These are phyloP conservation scores for Parmelia sp. DNA, from an alignment of 495 filamentous ascomycete genomes.

Conservation along the genomic window DNA sequence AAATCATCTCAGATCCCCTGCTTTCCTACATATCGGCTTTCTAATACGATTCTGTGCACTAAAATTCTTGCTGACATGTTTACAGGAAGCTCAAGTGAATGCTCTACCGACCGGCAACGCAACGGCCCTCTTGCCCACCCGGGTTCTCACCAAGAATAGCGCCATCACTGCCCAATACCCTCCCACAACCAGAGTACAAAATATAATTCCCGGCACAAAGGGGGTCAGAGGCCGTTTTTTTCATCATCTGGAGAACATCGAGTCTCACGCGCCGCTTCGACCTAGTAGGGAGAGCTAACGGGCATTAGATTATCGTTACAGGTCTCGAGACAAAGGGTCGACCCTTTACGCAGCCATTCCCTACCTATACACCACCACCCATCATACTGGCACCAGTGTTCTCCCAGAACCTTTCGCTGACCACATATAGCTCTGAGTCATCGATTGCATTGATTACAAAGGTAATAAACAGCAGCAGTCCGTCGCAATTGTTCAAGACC, in stretches of 20 bases:
- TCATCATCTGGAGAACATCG: neutral
- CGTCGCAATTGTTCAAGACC: constrained; percentile 14
- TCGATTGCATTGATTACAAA: constrained; percentile 11
- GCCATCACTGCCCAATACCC: neutral
- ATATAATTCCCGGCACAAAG: neutral
- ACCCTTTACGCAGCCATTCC: constrained; percentile 36
- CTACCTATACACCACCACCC: constrained; percentile 20
- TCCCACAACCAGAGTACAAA: neutral
- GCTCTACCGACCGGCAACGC: neutral
- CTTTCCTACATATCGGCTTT: neutral
- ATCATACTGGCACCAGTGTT: constrained; percentile 11
- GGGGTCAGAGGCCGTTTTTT: neutral
- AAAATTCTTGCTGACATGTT: neutral
- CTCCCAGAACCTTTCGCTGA: constrained; percentile 1
- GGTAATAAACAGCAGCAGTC: neutral
- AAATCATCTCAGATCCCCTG: neutral
- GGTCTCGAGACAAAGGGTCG: constrained; percentile 30
- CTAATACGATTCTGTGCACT: neutral
- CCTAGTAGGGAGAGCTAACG: neutral
- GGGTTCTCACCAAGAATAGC: neutral
- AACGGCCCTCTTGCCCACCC: neutral
- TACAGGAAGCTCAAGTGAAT: neutral
- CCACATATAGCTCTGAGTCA: constrained; percentile 11
- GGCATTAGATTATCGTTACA: neutral
- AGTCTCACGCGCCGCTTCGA: neutral